Base-by-base conservation (phyloP, 2,329 filamentous ascomycete genomes). In the Colletotrichum tanaceti region DNA sequence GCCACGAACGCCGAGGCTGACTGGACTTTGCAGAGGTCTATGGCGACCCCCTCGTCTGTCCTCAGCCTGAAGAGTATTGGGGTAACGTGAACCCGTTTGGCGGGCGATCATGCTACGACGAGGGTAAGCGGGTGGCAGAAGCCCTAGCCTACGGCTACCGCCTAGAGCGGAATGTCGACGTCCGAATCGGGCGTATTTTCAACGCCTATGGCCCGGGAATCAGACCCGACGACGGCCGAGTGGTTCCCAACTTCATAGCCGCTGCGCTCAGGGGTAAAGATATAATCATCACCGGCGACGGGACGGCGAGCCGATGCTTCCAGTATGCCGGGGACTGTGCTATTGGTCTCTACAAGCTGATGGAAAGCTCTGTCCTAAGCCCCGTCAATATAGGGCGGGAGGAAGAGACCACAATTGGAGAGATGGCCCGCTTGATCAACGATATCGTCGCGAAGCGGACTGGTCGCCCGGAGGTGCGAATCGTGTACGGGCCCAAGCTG, bases 81-180 rank as follows among this genome's bases (percentile, higher is more conserved):
- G 80, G 80, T 7, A 79, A 82, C 46, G 79, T 81, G 20, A 82
- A 81, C 60, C 77, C 78, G 47, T 78, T 80, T 65, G 80, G 80
- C 1, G 77, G 79, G 0, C 75, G 80, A 1, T 75, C 80, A 1
- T 82, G 80, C 70, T 82, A 81, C 46, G 80, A 82, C 55, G 80
- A 82, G 71, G 80, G 80, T 2, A 82, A 82, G 62, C 73, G 80
- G 18, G 77, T 77, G 2, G 75, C 77, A 10, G 80, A 82, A 68
- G 74, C 80, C 5, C 74, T 82, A 0, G 76, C 73, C 13, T 82
- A 79, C 7, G 70, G 70, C 0, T 75, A 75, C 28, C 73, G 70
- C 16, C 13, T 46, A 3, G 63, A 72, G 10, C 71, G 75, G 16
- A 70, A 67, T 0, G 54, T 75, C 0, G 64, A 75, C 3, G 70